Conservation (phyloP, 1,139 yeast species). For the Yamadazyma friedrichii region DNA sequence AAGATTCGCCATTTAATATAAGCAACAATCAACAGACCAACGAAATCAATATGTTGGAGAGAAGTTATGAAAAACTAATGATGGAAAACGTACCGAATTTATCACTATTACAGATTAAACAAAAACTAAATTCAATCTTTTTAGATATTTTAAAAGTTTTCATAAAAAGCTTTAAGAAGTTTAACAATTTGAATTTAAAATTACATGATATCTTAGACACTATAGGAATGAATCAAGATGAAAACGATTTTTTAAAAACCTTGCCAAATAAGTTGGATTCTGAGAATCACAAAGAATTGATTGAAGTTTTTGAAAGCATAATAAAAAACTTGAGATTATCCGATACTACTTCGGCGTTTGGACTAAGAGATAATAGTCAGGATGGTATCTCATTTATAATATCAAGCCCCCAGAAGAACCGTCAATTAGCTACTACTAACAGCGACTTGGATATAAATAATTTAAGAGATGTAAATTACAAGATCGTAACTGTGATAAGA, state of each 20-base stretch:
- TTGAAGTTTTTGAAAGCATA: constrained; percentile 31
- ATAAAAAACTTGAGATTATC: constrained; percentile 21
- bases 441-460: constrained; percentile 20
- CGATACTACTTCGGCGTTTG: constrained; percentile 12
- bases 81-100: constrained; percentile 27
- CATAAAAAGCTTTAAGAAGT: constrained; percentile 29
- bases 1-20: constrained; percentile 30
- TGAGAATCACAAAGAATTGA: constrained; percentile 26
- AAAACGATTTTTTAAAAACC: constrained; percentile 16
- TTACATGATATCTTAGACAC: constrained; percentile 29
- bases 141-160: constrained; percentile 34
- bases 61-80: constrained; percentile 25
- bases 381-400: constrained; percentile 31
- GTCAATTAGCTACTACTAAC: constrained; percentile 4
- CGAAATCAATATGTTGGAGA: constrained; percentile 23
- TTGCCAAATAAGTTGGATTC: constrained; percentile 35
- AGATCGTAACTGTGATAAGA: constrained; percentile 35
- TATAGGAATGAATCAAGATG: constrained; percentile 20
- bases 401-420: constrained; percentile 39
- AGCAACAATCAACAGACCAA: constrained; percentile 12
- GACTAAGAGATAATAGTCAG: constrained; percentile 8
- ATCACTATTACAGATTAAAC: constrained; percentile 32
- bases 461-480: constrained; percentile 38
- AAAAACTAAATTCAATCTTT: constrained; percentile 35
- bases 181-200: constrained; percentile 25